These are phyloP conservation scores for Domatiomyces globalis DNA, from an alignment of 2,329 filamentous ascomycete genomes.

Conservation along the genomic window DNA sequence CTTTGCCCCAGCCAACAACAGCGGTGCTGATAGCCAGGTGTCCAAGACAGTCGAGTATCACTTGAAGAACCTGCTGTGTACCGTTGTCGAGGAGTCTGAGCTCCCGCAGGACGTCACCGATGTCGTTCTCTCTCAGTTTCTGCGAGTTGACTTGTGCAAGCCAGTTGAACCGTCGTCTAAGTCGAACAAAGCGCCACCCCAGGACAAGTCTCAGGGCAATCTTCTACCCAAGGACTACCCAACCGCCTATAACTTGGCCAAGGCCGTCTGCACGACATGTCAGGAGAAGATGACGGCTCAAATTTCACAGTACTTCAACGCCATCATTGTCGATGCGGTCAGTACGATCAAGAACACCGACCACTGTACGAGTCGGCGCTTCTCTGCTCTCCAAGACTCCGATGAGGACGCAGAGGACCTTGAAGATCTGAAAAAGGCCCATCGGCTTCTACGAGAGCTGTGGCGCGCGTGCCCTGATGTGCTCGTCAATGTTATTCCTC, in stretches of 20 bases:
- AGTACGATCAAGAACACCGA: slow-evolving; percentile 24
- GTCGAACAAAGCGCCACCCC: slow-evolving; percentile 36
- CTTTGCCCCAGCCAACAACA: slow-evolving; percentile 62
- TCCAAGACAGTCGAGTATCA: slow-evolving; percentile 89
- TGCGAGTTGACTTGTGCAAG: slow-evolving; percentile 63
- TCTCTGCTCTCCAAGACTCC: slow-evolving; percentile 44
- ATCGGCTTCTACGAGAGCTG: slow-evolving; percentile 74
- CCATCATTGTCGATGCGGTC: slow-evolving; percentile 82
- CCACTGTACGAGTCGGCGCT: slow-evolving; percentile 29
- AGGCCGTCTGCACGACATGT: slow-evolving; percentile 76
- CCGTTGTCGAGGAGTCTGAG: slow-evolving; percentile 73
- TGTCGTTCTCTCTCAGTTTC: slow-evolving; percentile 86
- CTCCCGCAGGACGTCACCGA: slow-evolving; percentile 75
- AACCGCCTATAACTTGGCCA: slow-evolving; percentile 90
- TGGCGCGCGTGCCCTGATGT: slow-evolving; percentile 86
- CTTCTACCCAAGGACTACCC: slow-evolving; percentile 77
- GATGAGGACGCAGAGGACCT: slow-evolving; percentile 69
- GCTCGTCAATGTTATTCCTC: slow-evolving; percentile 82
- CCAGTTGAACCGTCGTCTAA: slow-evolving; percentile 44
- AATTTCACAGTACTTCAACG: slow-evolving; percentile 91
- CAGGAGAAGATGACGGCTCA: slow-evolving; percentile 91
- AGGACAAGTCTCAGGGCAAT: slow-evolving; percentile 67
- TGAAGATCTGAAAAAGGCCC: slow-evolving; percentile 76
- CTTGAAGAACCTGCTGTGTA: slow-evolving; percentile 72
- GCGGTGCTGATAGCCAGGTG: slow-evolving; percentile 62